Base-by-base conservation (phyloP, 108 stramenopile species). In the Bacterosira constricta region DNA sequence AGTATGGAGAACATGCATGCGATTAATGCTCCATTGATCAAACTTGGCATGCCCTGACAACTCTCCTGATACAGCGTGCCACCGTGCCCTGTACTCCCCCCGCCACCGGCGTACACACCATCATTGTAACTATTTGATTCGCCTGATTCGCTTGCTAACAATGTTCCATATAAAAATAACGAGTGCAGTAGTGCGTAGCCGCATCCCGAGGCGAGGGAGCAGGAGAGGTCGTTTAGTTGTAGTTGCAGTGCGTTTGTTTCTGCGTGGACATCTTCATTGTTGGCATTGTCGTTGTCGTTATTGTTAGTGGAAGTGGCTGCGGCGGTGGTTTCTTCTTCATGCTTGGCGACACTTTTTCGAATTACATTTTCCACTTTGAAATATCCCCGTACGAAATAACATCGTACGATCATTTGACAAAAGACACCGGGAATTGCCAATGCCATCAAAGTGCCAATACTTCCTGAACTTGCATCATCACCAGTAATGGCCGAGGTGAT, bases 181-280 rank as follows among this genome's bases (percentile, higher is more conserved):
- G 89, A 83, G 68, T 94, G 93, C 61, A 94, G 74, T 4, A 88
- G 80, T 35, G 85, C 90, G 56, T 88, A 94, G 3, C 93, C 93
- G n/a, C 72, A 71, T 6, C 93, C 93, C 17, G 93, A 89, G 17
- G 93, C 90, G 15, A 94, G 18, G 11, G 89, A 81, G 66, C 84
- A 85, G 34, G 86, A 78, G 18, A 80, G 56, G 72, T 94, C 93
- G 51, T 94, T 94, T 26, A 94, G 61, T 63, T 88, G 83, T 2
- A 94, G 81, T 56, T 79, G 76, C 1, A 91, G 75, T 54, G 87
- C 88, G 52, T 87, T 79, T 39, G 85, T 75, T 63, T 88, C 87
- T 15, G 80, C 39, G 31, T 77, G 77, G n/a, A 46, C 13, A n/a
- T 58, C 8, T 17, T 49, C 29, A 21, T 55, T 54, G 18, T 55